Evolutionary conservation across 2,329 filamentous ascomycete genomes (phyloP).

Genomic region (Zalaria sp.): DNA sequence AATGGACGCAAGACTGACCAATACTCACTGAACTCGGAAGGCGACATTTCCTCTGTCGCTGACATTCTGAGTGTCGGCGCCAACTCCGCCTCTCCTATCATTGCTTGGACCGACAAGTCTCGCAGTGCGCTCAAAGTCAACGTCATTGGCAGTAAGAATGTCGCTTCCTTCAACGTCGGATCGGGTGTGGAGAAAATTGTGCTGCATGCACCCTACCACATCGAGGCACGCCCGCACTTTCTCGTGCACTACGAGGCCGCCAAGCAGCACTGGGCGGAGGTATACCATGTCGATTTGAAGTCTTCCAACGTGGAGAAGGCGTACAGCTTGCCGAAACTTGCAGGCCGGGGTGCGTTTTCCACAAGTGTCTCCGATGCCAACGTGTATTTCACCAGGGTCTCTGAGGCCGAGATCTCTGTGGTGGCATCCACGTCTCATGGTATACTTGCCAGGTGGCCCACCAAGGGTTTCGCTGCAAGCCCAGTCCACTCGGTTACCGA

Average conservation of each 20-base stretch:
- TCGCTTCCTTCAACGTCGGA: constrained; percentile 27
- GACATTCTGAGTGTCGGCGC: constrained; percentile 63
- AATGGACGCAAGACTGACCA: constrained; percentile 62
- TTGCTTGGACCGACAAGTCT: constrained; percentile 58
- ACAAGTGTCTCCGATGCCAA: constrained; percentile 65
- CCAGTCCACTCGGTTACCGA: constrained; percentile 64
- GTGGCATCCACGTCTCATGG: constrained; percentile 64
- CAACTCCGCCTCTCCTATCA: constrained; percentile 59
- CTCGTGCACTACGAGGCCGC: constrained; percentile 65
- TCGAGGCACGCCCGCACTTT: constrained; percentile 66
- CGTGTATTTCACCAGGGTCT: constrained; percentile 78
- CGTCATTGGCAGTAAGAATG: constrained; percentile 41
- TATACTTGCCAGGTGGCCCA: constrained; percentile 60
- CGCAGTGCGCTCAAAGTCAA: constrained; percentile 54
- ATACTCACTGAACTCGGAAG: constrained; percentile 57
- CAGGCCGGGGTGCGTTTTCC: constrained; percentile 61
- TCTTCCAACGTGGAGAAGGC: constrained; percentile 56
- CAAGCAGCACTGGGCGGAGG: constrained; percentile 62
- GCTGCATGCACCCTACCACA: constrained; percentile 60
- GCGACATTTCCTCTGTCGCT: constrained; percentile 49
- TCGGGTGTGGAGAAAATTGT: constrained; percentile 35
- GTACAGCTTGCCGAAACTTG: constrained; percentile 61
- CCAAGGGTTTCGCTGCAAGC: constrained; percentile 28
- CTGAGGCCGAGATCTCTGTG: constrained; percentile 57
- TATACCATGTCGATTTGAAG: constrained; percentile 70